Base-by-base conservation (phyloP, 139 green algal genomes). In the Auxenochlorella protothecoides region DNA sequence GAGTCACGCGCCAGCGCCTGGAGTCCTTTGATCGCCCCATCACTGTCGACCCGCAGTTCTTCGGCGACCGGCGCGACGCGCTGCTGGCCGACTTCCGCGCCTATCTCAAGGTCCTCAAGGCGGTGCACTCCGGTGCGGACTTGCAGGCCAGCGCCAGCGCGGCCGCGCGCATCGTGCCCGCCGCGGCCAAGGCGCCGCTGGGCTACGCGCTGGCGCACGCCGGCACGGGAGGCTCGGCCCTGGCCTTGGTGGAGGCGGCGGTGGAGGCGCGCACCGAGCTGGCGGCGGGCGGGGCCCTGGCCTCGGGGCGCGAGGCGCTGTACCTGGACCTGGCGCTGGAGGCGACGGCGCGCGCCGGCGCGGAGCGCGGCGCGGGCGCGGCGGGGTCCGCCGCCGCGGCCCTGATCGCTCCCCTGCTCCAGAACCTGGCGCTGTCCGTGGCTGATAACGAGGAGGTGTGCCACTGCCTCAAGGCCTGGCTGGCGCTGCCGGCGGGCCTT, bases 251-350 rank as follows among this genome's bases (percentile, higher is more conserved):
- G 55, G 88, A 97, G 86, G 89, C 88, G 8, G 90, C 89, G 0
- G 87, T 99, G 53, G 93, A 97, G 84, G 89, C 91, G 5, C 85
- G 95, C 53, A 80, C 87, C 2, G 91, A 96, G 85, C 80, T 99
- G 66, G 27, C 27, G 27, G 27, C 27, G 27, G 27, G 27, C 27
- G 27, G 27, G 27, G 27, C 27, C 27, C 27, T 44, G 27, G 27
- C 27, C 27, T 44, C 27, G 27, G 27, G 72, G 52, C 83, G 89
- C 53, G 95, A 98, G 68, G 68, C 97, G 76, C 82, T 99, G 71
- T 99, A 98, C 83, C 80, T 99, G 53, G 94, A 98, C 81, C 78
- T 98, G 61, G 90, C 95, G 6, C 84, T 99, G 68, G 95, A 98
- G 86, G 85, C 89, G 65, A 82, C 89, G 65, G 87, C 92, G 52